phyloP scores from a whole-genome alignment of 257 asterid genomes.

The Solanum arcanum region DNA sequence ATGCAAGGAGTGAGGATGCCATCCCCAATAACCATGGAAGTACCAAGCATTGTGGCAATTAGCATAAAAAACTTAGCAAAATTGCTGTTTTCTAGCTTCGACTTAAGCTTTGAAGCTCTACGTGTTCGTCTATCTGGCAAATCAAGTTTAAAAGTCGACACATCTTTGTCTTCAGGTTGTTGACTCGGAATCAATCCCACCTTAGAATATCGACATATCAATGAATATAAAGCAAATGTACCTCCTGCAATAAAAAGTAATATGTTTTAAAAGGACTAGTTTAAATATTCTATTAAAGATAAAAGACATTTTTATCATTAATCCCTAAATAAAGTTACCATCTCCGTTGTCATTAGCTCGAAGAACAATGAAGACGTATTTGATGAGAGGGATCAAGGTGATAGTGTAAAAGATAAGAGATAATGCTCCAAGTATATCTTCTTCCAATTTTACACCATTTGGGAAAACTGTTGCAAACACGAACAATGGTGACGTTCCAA shows the following conservation, averaged over 20 bases:
- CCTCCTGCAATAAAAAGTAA: constrained; percentile 32
- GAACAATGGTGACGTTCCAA: constrained; percentile 17
- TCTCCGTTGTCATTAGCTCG: constrained; percentile 30
- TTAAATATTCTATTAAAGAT: background rate
- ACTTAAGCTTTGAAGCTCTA: constrained; percentile 29
- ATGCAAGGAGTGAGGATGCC: constrained; percentile 54
- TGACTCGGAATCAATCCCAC: constrained; percentile 46
- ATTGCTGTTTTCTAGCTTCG: constrained; percentile 27
- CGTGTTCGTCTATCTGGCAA: constrained; percentile 13
- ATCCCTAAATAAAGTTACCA: background rate
- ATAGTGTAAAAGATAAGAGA: constrained; percentile 20
- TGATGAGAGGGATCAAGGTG: constrained; percentile 19
- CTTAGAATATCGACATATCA: constrained; percentile 48
- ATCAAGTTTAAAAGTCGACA: constrained; percentile 32
- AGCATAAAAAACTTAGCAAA: constrained; percentile 20
- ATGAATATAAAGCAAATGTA: constrained; percentile 63
- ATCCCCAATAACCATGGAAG: constrained; percentile 85
- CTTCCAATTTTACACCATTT: constrained; percentile 2
- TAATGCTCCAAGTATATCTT: constrained; percentile 15
- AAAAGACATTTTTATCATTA: background rate
- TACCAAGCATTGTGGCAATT: constrained; percentile 56
- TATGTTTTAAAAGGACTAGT: background rate
- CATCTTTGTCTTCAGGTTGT: constrained; percentile 36
- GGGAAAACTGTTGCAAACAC: background rate
- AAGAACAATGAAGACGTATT: constrained; percentile 24